phyloP scores from a whole-genome alignment of 305 asterid species.

The Solanum hybrid region DNA sequence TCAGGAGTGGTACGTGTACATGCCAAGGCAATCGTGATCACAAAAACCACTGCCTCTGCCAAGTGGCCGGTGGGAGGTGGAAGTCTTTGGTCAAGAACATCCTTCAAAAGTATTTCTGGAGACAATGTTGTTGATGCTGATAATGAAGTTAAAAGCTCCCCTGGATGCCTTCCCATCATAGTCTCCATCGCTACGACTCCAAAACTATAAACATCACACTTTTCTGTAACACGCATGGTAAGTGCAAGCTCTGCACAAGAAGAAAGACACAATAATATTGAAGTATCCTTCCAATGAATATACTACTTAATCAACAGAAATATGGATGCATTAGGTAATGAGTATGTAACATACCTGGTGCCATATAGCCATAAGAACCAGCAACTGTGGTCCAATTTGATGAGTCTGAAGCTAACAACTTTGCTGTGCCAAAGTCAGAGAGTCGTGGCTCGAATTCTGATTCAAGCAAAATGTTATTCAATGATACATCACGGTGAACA shows the following conservation, averaged over 20 bases:
- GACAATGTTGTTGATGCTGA: slow-evolving; percentile 26
- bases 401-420: slow-evolving; percentile 42
- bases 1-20: slow-evolving; percentile 54
- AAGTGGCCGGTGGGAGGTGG: slow-evolving; percentile 46
- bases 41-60: slow-evolving; percentile 67
- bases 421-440: slow-evolving; percentile 90
- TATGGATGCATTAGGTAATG: not conserved
- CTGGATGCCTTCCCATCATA: slow-evolving; percentile 91
- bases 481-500: slow-evolving; percentile 74
- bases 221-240: slow-evolving; percentile 73
- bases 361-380: slow-evolving; percentile 95
- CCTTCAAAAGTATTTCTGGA: slow-evolving; percentile 42
- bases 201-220: slow-evolving; percentile 87
- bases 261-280: not conserved
- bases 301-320: not conserved
- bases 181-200: slow-evolving; percentile 84
- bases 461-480: slow-evolving; percentile 64
- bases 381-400: slow-evolving; percentile 67
- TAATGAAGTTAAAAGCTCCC: slow-evolving; percentile 54
- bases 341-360: slow-evolving; percentile 58
- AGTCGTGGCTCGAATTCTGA: slow-evolving; percentile 57
- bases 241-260: slow-evolving; percentile 60
- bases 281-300: not conserved
- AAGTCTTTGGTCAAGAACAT: slow-evolving; percentile 61
- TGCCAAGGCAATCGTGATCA: slow-evolving; percentile 53